Percentiles rank a stretch among this genome's conserved stretches.
These are phyloP conservation scores for Acaromyces ingoldii DNA, from an alignment of 1,284 basidiomycete species.

Conservation along the genomic window DNA sequence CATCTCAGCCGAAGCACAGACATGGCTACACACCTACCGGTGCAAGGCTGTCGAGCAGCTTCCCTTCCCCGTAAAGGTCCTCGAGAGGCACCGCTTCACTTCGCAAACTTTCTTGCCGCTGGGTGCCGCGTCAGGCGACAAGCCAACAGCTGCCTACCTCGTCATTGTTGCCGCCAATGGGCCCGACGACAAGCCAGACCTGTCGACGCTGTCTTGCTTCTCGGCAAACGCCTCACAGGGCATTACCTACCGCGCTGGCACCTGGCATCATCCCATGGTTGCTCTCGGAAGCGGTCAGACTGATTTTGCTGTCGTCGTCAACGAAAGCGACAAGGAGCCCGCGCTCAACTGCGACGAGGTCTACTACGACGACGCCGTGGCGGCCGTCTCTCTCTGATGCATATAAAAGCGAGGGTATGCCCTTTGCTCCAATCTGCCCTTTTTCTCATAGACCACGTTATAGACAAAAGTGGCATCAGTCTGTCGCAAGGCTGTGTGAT, in stretches of 20 bases:
- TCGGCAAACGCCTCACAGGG: constrained; percentile 30
- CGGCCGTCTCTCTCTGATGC: no score
- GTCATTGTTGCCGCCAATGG: constrained; percentile 43
- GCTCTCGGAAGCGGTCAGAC: constrained; percentile 21
- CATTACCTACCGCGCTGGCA: constrained; percentile 38
- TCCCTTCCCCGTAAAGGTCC: constrained; percentile 35
- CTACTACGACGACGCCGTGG: constrained; percentile 21
- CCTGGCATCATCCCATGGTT: constrained; percentile 47
- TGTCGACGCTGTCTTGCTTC: constrained; percentile 33
- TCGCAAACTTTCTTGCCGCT: constrained; percentile 43
- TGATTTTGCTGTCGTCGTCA: constrained; percentile 45
- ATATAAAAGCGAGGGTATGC: no score
- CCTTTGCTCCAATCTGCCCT: no score
- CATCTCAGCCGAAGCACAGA: constrained; percentile 14
- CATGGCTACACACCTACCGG: constrained; percentile 42
- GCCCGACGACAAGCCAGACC: constrained; percentile 41
- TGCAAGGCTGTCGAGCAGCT: constrained; percentile 18
- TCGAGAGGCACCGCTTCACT: constrained; percentile 43
- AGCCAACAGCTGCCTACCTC: constrained; percentile 38
- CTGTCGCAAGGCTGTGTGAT: no score
- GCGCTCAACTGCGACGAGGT: constrained; percentile 26
- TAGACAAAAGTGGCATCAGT: no score
- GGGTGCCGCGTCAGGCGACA: constrained; percentile 13
- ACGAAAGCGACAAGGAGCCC: constrained; percentile 25
- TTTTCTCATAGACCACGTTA: no score